phyloP scores from a whole-genome alignment of 2,329 filamentous ascomycete species.

The Ophiobolus disseminans region DNA sequence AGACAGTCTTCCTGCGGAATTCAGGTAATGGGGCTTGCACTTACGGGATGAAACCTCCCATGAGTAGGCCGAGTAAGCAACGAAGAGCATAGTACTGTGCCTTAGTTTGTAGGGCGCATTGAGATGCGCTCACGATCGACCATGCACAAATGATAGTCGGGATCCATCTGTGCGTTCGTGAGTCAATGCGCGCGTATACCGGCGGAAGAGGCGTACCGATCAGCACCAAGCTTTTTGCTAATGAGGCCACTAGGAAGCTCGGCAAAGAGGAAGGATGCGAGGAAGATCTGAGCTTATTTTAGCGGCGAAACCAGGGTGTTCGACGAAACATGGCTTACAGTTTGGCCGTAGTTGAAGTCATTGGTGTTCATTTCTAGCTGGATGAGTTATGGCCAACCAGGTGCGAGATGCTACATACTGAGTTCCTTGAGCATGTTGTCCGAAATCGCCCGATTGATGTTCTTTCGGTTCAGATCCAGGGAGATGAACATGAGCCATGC shows the following conservation, averaged over 20 bases:
- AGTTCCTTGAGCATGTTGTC: constrained; percentile 41
- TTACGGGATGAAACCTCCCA: constrained; percentile 40
- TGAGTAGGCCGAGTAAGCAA: constrained; percentile 51
- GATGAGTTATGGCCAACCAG: constrained; percentile 1
- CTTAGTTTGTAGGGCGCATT: constrained; percentile 44
- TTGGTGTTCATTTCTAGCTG: constrained; percentile 36
- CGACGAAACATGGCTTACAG: constrained; percentile 38
- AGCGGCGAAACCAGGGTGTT: background rate
- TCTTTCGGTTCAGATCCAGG: constrained; percentile 56
- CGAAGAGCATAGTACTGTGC: constrained; percentile 49
- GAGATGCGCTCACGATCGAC: constrained; percentile 46
- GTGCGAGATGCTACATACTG: constrained; percentile 20
- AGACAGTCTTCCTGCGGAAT: too few relatives aligned
- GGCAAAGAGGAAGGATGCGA: constrained; percentile 55
- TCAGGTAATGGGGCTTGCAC: too few relatives aligned
- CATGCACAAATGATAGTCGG: constrained; percentile 47
- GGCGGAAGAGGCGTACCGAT: constrained; percentile 45
- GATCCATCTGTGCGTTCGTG: constrained; percentile 34
- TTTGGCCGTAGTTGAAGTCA: constrained; percentile 44
- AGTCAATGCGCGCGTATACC: constrained; percentile 33
- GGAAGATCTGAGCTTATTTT: constrained; percentile 28
- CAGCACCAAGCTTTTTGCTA: constrained; percentile 60
- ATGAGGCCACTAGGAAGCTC: constrained; percentile 60
- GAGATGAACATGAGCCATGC: constrained; percentile 59
- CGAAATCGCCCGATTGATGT: constrained; percentile 54